These are phyloP conservation scores for Eragrostis nindensis DNA, from an alignment of 176 grass and related monocot genomes.

Conservation along the genomic window DNA sequence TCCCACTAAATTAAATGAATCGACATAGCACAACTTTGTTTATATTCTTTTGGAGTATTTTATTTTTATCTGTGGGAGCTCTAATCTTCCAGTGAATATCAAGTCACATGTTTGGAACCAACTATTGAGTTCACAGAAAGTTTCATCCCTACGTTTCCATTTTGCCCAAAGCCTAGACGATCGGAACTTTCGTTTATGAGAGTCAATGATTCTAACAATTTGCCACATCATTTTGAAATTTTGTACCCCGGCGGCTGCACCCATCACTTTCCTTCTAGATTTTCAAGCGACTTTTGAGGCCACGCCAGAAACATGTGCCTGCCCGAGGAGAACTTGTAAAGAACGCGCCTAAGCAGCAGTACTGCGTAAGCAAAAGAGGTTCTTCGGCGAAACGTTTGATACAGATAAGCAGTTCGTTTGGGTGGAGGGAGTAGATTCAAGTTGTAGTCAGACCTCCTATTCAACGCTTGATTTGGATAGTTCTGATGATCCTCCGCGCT, in stretches of 20 bases:
- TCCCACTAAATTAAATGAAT: no score
- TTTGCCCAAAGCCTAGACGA: not conserved
- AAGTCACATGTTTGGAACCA: not conserved
- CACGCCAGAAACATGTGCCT: not conserved
- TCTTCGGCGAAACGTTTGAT: not conserved
- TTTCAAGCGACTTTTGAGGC: not conserved
- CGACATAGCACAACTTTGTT: no score
- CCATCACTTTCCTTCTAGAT: not conserved
- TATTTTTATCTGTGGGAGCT: no score
- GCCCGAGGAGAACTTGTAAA: not conserved
- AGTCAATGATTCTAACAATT: no score
- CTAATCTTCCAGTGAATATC: no score
- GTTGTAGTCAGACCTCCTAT: not conserved
- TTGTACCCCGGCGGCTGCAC: not conserved
- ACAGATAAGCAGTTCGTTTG: not conserved
- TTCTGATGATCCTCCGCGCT: not conserved
- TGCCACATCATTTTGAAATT: not conserved
- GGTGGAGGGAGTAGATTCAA: no score
- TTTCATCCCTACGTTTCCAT: not conserved
- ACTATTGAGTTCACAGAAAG: no score
- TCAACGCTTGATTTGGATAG: not conserved
- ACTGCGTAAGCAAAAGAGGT: not conserved
- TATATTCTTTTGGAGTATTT: no score
- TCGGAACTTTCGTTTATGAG: not conserved
- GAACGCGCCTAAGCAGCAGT: not conserved